These are phyloP conservation scores for Ascosphaera apis DNA, from an alignment of 2,329 filamentous ascomycete species.

Conservation along the genomic window DNA sequence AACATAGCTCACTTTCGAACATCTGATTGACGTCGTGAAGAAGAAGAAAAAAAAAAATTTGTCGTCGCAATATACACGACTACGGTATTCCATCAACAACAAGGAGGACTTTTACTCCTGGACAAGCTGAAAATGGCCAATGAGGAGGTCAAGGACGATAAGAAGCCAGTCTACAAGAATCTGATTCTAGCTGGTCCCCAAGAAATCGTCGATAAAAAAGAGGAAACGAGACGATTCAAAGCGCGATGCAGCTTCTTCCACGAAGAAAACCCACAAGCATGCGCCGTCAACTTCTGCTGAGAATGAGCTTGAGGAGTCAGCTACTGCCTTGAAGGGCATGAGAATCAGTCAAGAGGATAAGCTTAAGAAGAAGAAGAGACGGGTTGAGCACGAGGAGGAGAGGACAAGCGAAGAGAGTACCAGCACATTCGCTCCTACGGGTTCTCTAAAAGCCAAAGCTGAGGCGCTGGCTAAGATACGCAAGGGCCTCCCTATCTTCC, in stretches of 20 bases:
- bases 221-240: not conserved
- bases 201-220: not conserved
- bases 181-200: not conserved
- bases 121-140: not conserved
- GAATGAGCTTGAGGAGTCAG: not conserved
- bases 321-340: not conserved
- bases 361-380: not conserved
- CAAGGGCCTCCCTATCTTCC: conserved; percentile 59
- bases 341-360: not conserved
- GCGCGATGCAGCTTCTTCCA: not conserved
- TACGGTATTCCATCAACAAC: too few relatives aligned
- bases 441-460: conserved; percentile 21
- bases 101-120: too few relatives aligned
- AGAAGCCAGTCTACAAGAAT: not conserved
- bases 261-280: not conserved
- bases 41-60: too few relatives aligned
- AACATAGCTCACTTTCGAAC: too few relatives aligned
- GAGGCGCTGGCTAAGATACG: conserved; percentile 28
- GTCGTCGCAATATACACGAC: too few relatives aligned
- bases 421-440: conserved; percentile 8
- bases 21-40: too few relatives aligned
- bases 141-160: not conserved
- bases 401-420: not conserved
- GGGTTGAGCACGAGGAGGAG: not conserved
- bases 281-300: not conserved